Conservation (phyloP, 108 stramenopile genomes). For the Halocafeteria seosinensis region DNA sequence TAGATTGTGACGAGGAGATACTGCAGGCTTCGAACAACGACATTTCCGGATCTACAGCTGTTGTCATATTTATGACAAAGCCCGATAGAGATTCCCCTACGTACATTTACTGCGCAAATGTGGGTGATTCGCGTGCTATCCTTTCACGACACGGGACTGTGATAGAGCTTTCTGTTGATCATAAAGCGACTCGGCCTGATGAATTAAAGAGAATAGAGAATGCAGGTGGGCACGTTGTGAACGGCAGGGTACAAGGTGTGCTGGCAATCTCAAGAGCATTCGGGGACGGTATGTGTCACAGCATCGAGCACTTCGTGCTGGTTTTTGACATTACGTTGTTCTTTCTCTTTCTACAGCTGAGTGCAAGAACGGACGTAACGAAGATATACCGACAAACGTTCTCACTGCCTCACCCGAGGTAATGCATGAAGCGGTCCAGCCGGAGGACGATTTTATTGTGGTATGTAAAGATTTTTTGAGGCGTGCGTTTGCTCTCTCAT, state of each 20-base stretch:
- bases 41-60: conserved; percentile 54
- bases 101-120: conserved; percentile 61
- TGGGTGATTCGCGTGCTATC: conserved; percentile 81
- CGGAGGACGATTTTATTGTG: too few relatives aligned
- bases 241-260: conserved; percentile 15
- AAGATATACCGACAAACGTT: too few relatives aligned
- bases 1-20: background rate
- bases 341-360: too few relatives aligned
- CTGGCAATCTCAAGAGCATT: conserved; percentile 15
- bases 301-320: background rate
- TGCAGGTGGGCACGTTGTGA: conserved; percentile 65
- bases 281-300: conserved; percentile 15
- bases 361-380: too few relatives aligned
- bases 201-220: conserved; percentile 56
- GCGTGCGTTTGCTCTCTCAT: too few relatives aligned
- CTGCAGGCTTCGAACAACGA: background rate
- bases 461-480: too few relatives aligned
- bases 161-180: conserved; percentile 53
- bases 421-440: too few relatives aligned
- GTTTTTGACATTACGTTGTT: too few relatives aligned
- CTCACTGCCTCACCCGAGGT: too few relatives aligned
- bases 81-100: conserved; percentile 9
- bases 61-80: conserved; percentile 45
- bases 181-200: conserved; percentile 44
- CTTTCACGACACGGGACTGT: conserved; percentile 49